phyloP scores from a whole-genome alignment of 495 filamentous ascomycete species.

The Saxophila tyrrhenica region DNA sequence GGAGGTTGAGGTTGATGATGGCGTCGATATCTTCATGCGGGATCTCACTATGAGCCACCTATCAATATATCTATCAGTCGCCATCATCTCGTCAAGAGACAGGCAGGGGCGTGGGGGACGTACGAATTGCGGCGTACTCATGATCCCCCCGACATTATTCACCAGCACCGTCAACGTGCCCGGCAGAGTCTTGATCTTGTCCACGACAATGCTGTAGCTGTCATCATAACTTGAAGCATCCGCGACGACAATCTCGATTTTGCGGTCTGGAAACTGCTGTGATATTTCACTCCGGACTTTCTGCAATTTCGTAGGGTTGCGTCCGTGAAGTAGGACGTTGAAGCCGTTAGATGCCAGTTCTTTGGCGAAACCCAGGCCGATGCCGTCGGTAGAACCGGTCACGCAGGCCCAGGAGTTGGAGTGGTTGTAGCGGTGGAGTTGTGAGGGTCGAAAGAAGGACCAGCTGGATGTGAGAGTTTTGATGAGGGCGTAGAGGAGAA shows the following conservation, averaged over 20 bases:
- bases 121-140: not conserved
- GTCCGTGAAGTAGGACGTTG: slow-evolving; percentile 47
- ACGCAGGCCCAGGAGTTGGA: slow-evolving; percentile 41
- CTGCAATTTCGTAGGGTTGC: slow-evolving; percentile 38
- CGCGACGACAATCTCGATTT: slow-evolving; percentile 23
- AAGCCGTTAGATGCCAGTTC: slow-evolving; percentile 34
- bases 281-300: slow-evolving; percentile 23
- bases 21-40: slow-evolving; percentile 16
- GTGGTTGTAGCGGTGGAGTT: slow-evolving; percentile 1
- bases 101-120: not conserved
- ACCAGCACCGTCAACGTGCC: slow-evolving; percentile 33
- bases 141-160: slow-evolving; percentile 39
- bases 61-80: too few species aligned
- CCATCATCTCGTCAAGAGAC: too few species aligned
- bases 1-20: slow-evolving; percentile 19
- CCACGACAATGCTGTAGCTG: slow-evolving; percentile 21
- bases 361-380: slow-evolving; percentile 35
- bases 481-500: not conserved
- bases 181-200: slow-evolving; percentile 9
- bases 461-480: not conserved
- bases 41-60: slow-evolving; percentile 19
- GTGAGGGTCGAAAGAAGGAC: not conserved
- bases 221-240: slow-evolving; percentile 27
- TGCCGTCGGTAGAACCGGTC: slow-evolving; percentile 49
- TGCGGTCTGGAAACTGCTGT: slow-evolving; percentile 24